Conservation (phyloP, 257 asterid species). For the Jaltomata sinuosa region DNA sequence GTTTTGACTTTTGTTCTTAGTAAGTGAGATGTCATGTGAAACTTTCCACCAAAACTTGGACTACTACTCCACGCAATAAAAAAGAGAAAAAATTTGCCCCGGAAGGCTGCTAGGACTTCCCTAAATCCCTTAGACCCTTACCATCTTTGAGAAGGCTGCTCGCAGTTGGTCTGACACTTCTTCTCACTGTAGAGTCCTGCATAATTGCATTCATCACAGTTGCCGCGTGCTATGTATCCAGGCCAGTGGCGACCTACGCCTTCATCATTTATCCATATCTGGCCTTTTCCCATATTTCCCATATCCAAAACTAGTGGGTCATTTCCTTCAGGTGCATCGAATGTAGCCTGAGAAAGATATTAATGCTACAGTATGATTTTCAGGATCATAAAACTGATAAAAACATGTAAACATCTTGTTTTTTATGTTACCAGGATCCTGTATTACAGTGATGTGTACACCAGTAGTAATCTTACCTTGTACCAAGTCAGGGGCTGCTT, state of each 20-base stretch:
- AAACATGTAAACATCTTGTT: neutral
- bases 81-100: neutral
- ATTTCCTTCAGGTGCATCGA: slow-evolving; percentile 13
- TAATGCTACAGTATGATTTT: neutral
- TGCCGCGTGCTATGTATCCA: neutral
- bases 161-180: slow-evolving; percentile 8
- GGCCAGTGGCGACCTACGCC: slow-evolving; percentile 8
- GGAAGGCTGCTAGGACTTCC: neutral
- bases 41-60: neutral
- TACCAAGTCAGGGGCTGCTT: slow-evolving; percentile 10
- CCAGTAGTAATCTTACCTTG: slow-evolving; percentile 2
- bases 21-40: neutral
- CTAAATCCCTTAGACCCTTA: neutral
- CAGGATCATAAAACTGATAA: neutral
- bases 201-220: neutral
- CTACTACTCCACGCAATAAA: neutral
- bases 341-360: slow-evolving; percentile 4
- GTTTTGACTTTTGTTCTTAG: neutral
- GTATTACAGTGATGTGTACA: neutral
- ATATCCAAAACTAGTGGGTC: slow-evolving; percentile 12
- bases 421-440: neutral
- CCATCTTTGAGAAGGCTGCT: slow-evolving; percentile 16
- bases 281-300: slow-evolving; percentile 17
- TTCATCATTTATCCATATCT: slow-evolving; percentile 9
- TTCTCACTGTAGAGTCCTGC: neutral